These are phyloP conservation scores for Sinapis alba DNA, from an alignment of 441 rosid genomes.

Conservation along the genomic window DNA sequence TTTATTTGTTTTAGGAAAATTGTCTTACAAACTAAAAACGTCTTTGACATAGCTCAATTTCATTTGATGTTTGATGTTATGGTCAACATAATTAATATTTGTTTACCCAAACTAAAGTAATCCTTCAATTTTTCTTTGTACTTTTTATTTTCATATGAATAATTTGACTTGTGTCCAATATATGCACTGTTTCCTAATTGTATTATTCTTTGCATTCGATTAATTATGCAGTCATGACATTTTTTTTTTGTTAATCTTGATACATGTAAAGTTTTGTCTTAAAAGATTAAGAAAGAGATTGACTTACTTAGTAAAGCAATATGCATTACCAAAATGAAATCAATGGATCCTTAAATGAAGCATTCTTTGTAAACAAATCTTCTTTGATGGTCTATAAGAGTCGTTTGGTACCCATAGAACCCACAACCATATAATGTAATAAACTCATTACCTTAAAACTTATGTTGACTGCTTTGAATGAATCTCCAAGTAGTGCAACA, in stretches of 20 bases:
- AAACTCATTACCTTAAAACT: not conserved
- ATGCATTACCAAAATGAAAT: not conserved
- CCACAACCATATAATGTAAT: not conserved
- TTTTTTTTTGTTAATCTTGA: too few relatives aligned
- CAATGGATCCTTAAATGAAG: not conserved
- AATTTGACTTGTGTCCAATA: not conserved
- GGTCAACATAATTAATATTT: not conserved
- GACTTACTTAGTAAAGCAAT: too few relatives aligned
- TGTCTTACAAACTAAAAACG: not conserved
- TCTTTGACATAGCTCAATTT: not conserved
- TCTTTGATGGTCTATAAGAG: not conserved
- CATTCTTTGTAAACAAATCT: not conserved
- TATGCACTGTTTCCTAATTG: not conserved
- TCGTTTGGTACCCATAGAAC: not conserved
- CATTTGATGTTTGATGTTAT: not conserved
- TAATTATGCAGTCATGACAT: not conserved
- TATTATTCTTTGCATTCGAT: not conserved
- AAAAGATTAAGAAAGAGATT: not conserved
- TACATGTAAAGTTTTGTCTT: too few relatives aligned
- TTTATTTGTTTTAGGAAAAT: not conserved
- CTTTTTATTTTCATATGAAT: not conserved
- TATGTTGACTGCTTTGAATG: not conserved
- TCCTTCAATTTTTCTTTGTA: not conserved
- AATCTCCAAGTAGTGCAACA: not conserved
- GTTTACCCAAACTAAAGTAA: not conserved